Base-by-base conservation (phyloP, 106 monocot genomes). In the Ottelia alismoides region DNA sequence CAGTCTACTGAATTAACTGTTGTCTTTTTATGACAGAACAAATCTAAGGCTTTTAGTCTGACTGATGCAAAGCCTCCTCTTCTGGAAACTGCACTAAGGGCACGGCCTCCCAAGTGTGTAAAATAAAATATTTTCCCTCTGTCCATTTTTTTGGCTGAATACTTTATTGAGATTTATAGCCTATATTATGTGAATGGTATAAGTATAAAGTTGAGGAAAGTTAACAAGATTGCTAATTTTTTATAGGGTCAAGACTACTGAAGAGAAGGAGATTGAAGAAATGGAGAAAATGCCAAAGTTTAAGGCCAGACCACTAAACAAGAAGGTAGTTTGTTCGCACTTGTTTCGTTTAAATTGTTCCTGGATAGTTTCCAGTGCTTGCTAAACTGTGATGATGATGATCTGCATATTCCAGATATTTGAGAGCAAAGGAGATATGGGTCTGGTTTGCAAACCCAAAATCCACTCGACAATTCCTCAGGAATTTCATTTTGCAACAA, bases 401-500 rank as follows among this genome's bases (percentile, higher is more conserved):
- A 7, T 16, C 16, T 43, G 40, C 40, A 43, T 43, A 60, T 47
- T 60, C 28, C 70, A 96, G 96, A 96, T 96, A 47, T 67, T 98
- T 64, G 82, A 90, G 60, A 79, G 74, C 28, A 89, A 74, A 70
- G 78, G 79, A 51, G 82, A 90, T 47, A 62, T 65, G 1, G 83
- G 71, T 35, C 43, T 77, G 25, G 57, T 65, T 46, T 61, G 64
- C 28, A 71, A 61, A 45, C 47, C 60, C 20, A 94, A 94, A 57
- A 55, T 69, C 21, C 85, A 81, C 29, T 27, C 67, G 35, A 96
- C 96, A 16, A 74, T 64, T 53, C 85, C 96, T 44, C 72, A 89
- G 55, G 96, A 89, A 43, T 98, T 98, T 61, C 96, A 98, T 66
- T 98, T 98, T 52, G 82, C 85, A n/a, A 98, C 96, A 1, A 49